Conservation (phyloP, 345 rosid genomes). For the Bruguiera gymnorhiza region DNA sequence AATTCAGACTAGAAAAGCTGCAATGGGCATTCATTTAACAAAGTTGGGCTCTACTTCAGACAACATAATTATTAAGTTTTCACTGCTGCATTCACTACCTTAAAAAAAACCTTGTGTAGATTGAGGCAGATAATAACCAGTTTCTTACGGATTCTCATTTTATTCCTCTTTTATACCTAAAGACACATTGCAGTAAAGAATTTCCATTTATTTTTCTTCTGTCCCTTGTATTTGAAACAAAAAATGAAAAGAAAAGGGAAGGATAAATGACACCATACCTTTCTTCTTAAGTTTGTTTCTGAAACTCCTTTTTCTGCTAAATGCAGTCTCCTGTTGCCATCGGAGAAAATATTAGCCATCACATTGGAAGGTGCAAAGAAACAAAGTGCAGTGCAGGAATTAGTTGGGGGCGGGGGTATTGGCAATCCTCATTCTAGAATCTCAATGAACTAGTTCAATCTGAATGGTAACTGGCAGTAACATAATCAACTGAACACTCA, state of each 20-base stretch:
- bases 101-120: too few species aligned
- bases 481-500: background rate
- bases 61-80: too few species aligned
- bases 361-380: conserved; percentile 3
- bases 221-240: background rate
- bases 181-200: background rate
- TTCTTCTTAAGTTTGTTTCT: conserved; percentile 71
- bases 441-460: background rate
- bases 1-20: background rate
- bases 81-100: too few species aligned
- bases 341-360: conserved; percentile 12
- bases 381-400: background rate
- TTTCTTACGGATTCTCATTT: too few species aligned
- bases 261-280: conserved; percentile 22
- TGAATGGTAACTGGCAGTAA: background rate
- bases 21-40: background rate
- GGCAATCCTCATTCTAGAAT: too few species aligned
- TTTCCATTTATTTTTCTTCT: background rate
- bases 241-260: background rate
- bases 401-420: background rate
- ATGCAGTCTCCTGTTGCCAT: conserved; percentile 56
- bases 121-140: too few species aligned
- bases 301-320: conserved; percentile 76
- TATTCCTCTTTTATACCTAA: too few species aligned
- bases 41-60: background rate